Base-by-base conservation (phyloP, 176 grass and related monocot genomes). In the Bonia amplexicaulis region DNA sequence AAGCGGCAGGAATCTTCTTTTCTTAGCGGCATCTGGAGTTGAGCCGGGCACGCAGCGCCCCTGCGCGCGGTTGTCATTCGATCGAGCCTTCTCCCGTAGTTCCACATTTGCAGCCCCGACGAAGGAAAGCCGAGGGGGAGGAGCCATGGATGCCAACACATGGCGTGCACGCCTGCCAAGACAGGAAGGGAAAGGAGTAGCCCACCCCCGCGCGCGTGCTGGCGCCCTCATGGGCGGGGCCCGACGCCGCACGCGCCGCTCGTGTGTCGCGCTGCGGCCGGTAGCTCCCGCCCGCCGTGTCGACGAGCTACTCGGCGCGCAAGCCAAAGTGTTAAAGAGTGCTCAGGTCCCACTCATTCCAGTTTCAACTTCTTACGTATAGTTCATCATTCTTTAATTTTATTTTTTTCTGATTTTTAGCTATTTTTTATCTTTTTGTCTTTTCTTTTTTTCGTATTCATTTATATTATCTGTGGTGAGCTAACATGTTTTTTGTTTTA, bases 171-270 rank as follows among this genome's bases (percentile, higher is more conserved):
- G 67, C 54, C 40, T 61, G 71, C 76, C 77, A 33, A 59, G 15
- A 40, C 35, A 12, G 25, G 57, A 54, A 54, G 35, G 58, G n/a
- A 76, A 40, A 63, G 51, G 9, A 44, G 12, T 19, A 53, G 51
- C 51, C 42, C 71, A 2, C 39, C 70, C n/a, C 19, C 60, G 63
- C 25, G 63, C 49, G 74, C 83, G 74, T 69, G 83, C 51, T 49
- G 33, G 82, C 3, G n/a, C 1, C 23, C 44, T 65, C 77, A 8
- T n/a, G 66, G 2, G 52, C 39, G 69, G 70, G 69, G 60, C 20
- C 49, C 19, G 64, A 41, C 64, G 52, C 79, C 72, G 85, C 85
- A 80, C 85, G 77, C 78, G 37, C 66, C 84, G 54, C 27, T 80
- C 67, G 22, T 53, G 66, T 79, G 84, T 79, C 85, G 70, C 48